Evolutionary conservation across 371 early-diverging fungal genomes (phyloP).

Genomic region (Syncephalastrum contaminatum): DNA sequence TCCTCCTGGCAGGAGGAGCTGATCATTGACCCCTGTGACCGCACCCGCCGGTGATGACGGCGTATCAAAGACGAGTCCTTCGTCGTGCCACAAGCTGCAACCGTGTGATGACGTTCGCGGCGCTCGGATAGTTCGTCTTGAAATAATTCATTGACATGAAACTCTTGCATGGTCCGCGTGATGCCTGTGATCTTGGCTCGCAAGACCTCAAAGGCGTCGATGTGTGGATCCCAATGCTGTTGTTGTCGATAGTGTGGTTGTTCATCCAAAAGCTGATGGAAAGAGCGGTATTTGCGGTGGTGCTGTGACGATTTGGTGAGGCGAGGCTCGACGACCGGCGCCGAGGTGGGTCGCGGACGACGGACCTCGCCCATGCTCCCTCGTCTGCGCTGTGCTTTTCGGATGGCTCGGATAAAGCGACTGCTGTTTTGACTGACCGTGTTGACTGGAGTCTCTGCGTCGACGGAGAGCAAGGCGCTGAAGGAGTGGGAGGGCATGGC

Average conservation of each 20-base stretch:
- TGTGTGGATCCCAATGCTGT: conserved; percentile 40
- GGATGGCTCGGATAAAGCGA: conserved; percentile 17
- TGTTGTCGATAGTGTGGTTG: conserved; percentile 5
- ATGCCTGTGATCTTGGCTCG: conserved; percentile 45
- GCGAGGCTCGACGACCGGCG: conserved; percentile 24
- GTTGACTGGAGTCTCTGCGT: conserved; percentile 2
- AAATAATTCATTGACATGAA: conserved; percentile 43
- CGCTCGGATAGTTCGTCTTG: conserved; percentile 30
- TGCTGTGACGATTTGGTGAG: conserved; percentile 30
- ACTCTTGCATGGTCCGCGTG: conserved; percentile 48
- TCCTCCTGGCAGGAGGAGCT: neutral
- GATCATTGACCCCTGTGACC: conserved; percentile 12
- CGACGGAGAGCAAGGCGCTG: conserved; percentile 7
- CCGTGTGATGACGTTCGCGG: conserved; percentile 12
- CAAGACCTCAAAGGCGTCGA: conserved; percentile 47
- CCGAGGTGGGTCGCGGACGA: conserved; percentile 18
- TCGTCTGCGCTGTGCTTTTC: conserved; percentile 22
- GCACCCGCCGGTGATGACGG: conserved; percentile 10
- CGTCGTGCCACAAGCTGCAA: conserved; percentile 3
- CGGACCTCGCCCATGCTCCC: conserved; percentile 33
- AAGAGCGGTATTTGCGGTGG: conserved; percentile 7
- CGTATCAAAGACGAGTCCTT: neutral
- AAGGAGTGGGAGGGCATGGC: conserved; percentile 12
- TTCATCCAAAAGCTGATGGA: conserved; percentile 7
- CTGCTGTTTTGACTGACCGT: conserved; percentile 7